Percentiles rank a stretch among this genome's conserved stretches.
phyloP scores from a whole-genome alignment of 2,329 filamentous ascomycete species.

The Trematosphaeria pertusa region DNA sequence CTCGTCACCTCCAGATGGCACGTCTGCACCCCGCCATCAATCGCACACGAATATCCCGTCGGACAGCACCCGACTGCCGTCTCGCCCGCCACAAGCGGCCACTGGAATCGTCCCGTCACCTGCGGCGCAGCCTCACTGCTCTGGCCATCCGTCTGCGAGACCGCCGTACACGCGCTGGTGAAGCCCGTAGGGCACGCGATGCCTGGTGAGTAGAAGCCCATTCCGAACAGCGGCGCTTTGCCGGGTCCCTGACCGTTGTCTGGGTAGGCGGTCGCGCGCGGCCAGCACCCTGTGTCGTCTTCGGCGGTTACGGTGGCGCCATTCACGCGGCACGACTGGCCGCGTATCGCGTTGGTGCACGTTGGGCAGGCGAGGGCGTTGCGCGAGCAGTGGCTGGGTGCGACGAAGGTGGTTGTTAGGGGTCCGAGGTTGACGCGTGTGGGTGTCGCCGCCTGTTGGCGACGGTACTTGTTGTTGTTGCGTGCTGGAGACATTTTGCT shows the following conservation, averaged over 20 bases:
- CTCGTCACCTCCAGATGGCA: slow-evolving; percentile 19
- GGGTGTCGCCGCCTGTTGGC: slow-evolving; percentile 4
- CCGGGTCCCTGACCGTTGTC: neutral
- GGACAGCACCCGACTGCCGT: slow-evolving; percentile 32
- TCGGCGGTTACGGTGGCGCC: slow-evolving; percentile 10
- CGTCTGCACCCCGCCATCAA: slow-evolving; percentile 20
- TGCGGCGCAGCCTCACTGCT: slow-evolving; percentile 5
- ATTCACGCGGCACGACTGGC: slow-evolving; percentile 19
- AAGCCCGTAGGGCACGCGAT: slow-evolving; percentile 26
- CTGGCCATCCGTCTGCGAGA: slow-evolving; percentile 6
- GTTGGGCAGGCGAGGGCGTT: slow-evolving; percentile 17
- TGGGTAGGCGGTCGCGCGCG: slow-evolving; percentile 17
- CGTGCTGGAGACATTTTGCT: neutral
- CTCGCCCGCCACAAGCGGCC: slow-evolving; percentile 24
- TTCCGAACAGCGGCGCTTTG: slow-evolving; percentile 7
- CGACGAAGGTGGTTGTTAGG: slow-evolving; percentile 25
- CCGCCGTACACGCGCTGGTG: slow-evolving; percentile 21
- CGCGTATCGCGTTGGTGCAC: slow-evolving; percentile 17
- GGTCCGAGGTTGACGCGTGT: slow-evolving; percentile 21
- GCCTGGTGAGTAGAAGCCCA: slow-evolving; percentile 32
- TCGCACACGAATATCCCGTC: slow-evolving; percentile 20
- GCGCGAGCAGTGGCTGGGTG: slow-evolving; percentile 22
- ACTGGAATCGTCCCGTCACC: slow-evolving; percentile 19
- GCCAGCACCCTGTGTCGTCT: slow-evolving; percentile 27
- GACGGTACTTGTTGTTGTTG: slow-evolving; percentile 5